phyloP scores from a whole-genome alignment of 352 stramenopile genomes.

The Globisporangium okanoganense region DNA sequence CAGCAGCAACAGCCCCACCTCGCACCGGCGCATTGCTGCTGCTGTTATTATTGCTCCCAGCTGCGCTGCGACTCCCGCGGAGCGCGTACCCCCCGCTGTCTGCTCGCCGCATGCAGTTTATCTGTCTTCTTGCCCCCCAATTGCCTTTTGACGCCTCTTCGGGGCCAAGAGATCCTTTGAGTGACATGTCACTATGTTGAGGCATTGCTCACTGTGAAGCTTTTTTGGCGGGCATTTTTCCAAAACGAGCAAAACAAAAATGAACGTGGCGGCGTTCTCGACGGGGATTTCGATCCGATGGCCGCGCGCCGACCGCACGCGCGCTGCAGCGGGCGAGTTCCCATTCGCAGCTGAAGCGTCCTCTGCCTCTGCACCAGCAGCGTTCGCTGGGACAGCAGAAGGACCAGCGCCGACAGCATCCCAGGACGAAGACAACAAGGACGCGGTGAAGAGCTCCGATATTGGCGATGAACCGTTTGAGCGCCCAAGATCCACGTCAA shows the following conservation, averaged over 20 bases:
- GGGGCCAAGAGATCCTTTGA: neutral
- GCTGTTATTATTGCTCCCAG: neutral
- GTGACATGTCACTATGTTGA: conserved; percentile 14
- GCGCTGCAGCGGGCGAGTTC: neutral
- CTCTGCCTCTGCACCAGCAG: neutral
- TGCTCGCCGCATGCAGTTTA: conserved; percentile 7
- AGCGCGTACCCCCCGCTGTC: conserved; percentile 2
- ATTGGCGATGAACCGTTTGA: neutral
- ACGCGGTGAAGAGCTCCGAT: neutral
- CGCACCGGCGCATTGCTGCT: neutral
- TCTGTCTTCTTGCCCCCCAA: neutral
- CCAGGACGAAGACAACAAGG: neutral
- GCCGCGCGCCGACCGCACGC: conserved; percentile 15
- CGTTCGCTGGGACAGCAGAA: neutral
- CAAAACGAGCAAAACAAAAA: conserved; percentile 13
- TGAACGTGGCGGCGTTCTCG: conserved; percentile 46
- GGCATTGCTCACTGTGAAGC: too few relatives aligned
- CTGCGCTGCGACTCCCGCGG: neutral
- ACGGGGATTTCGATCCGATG: conserved; percentile 54
- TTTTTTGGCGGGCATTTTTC: conserved; percentile 2
- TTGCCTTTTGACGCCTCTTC: neutral
- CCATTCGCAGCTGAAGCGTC: conserved; percentile 4
- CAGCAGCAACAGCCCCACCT: neutral
- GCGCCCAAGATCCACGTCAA: neutral
- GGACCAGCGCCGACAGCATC: neutral